Percentiles rank a stretch among this genome's conserved stretches.
These are phyloP conservation scores for Lasiodiplodia gonubiensis DNA, from an alignment of 2,329 filamentous ascomycete species.

Conservation along the genomic window DNA sequence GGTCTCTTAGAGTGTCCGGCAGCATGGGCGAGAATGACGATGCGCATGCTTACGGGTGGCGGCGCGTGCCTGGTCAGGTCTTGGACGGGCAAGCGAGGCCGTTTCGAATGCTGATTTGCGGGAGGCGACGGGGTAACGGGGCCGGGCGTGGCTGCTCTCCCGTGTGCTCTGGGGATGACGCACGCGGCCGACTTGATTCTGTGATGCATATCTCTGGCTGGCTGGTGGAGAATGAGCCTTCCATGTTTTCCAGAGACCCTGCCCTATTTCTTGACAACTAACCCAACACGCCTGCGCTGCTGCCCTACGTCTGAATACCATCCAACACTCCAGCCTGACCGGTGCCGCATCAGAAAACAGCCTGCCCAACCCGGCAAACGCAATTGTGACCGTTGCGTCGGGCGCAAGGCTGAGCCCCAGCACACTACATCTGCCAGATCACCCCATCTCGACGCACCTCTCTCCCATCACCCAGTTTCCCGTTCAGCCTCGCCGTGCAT, in stretches of 20 bases:
- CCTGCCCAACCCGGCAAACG: conserved; percentile 4
- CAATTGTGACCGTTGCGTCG: neutral
- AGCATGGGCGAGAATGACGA: conserved; percentile 22
- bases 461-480: conserved; percentile 16
- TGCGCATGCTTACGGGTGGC: conserved; percentile 13
- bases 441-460: conserved; percentile 21
- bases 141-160: conserved; percentile 22
- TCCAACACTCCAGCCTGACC: conserved; percentile 21
- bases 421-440: conserved; percentile 23
- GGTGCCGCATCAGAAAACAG: conserved; percentile 15
- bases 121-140: conserved; percentile 14
- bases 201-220: conserved; percentile 15
- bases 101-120: conserved; percentile 9
- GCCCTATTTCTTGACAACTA: conserved; percentile 16
- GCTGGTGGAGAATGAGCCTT: conserved; percentile 18
- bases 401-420: conserved; percentile 21
- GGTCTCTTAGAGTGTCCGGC: conserved; percentile 11
- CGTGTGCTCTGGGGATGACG: conserved; percentile 24
- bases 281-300: conserved; percentile 22
- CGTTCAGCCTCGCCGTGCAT: conserved; percentile 26
- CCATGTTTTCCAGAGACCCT: conserved; percentile 6
- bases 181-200: conserved; percentile 14
- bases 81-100: conserved; percentile 20
- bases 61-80: conserved; percentile 15
- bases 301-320: neutral